Evolutionary conservation across 345 rosid genomes (phyloP), one percentile per base, ranked within the genome.

Genomic region (Citrus mangshanensis): DNA sequence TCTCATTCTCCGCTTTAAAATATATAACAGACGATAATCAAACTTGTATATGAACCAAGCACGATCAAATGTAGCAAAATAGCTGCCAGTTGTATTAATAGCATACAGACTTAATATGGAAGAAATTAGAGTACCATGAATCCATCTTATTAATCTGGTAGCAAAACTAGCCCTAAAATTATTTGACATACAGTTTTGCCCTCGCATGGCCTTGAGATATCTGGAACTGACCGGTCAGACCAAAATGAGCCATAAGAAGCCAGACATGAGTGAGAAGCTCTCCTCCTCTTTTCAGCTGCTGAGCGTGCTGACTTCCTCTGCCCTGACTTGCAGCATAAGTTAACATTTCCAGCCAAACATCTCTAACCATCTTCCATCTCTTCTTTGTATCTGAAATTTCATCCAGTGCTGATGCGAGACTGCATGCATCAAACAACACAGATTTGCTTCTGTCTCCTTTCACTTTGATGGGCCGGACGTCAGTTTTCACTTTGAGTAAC

Each of bases 401-500:
- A 22, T 74, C 27, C 19, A 60, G 7, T 4, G 22, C 37, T 5
- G 68, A 16, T 7, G 77, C 68, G 6, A 74, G 38, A 24, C n/a
- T 74, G 77, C 77, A 74, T 16, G 77, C 68, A 60, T 61, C 77
- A 27, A 74, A 74, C 37, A 74, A 74, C 25, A 61, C 68, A 18
- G 77, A 74, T 56, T 74, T 74, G 58, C 77, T 74, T 61, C 58
- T 60, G 68, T 74, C 77, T 60, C 77, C 77, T 74, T 74, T 74
- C 38, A 74, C 68, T 74, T 61, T 38, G 14, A 18, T 40, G 4
- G 77, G 68, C 18, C 4, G 38, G 10, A 74, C 77, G 22, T 60
- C 3, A 27, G 77, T 74, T 74, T 61, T 61, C 55, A 74, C 77
- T 74, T 19, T 14, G 27, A 74, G 77, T 16, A 74, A 63, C 68